Evolutionary conservation across 176 grass and related monocot genomes (phyloP).

Genomic region (Puya raimondii): DNA sequence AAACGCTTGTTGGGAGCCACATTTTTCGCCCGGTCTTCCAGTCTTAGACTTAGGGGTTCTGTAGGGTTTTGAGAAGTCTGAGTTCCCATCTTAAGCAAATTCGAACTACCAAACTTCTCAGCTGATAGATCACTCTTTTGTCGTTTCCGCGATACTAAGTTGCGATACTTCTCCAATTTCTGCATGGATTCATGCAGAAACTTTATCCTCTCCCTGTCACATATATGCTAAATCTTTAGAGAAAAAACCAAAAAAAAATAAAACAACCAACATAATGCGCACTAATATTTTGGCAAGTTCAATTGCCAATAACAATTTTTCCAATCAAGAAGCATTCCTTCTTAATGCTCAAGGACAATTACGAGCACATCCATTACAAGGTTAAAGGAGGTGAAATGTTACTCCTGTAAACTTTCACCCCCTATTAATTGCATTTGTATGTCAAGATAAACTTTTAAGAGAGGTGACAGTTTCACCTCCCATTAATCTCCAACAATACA

Average conservation of each 20-base stretch:
- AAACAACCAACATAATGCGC: constrained; percentile 9
- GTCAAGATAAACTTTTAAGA: too few species aligned
- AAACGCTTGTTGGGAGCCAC: constrained; percentile 46
- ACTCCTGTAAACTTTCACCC: neutral
- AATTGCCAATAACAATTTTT: neutral
- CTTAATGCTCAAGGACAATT: too few species aligned
- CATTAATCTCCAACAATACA: too few species aligned
- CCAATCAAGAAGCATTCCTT: too few species aligned
- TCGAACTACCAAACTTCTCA: constrained; percentile 31
- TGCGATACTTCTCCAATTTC: constrained; percentile 63
- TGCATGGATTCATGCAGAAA: constrained; percentile 45
- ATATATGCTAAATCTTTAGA: constrained; percentile 8
- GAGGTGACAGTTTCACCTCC: too few species aligned
- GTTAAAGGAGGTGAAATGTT: neutral
- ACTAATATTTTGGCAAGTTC: neutral
- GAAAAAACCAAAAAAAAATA: neutral
- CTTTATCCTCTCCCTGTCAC: constrained; percentile 49
- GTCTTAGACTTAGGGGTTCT: constrained; percentile 33
- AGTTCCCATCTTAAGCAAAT: constrained; percentile 33
- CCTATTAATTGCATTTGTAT: too few species aligned
- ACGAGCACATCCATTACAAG: too few species aligned
- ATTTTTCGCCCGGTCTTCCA: constrained; percentile 53
- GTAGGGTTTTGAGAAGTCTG: constrained; percentile 29
- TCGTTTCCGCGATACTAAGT: constrained; percentile 47
- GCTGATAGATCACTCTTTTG: constrained; percentile 33